Evolutionary conservation across 306 rosid species (phyloP), one percentile per base, ranked within the genome.

Genomic region (Rubus parviflorus): DNA sequence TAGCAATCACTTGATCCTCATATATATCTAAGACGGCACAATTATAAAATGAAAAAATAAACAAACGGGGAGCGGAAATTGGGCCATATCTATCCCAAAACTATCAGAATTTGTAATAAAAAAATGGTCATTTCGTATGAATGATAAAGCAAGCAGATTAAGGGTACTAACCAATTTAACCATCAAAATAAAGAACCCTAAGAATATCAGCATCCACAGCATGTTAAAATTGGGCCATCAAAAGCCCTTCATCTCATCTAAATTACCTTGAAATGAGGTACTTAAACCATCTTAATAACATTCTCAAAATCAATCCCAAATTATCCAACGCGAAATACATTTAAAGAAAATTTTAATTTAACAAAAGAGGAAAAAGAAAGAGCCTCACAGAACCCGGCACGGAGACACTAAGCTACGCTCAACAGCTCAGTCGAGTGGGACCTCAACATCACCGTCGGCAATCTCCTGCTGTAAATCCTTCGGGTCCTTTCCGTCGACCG

Each of bases 381-480:
- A 6, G 62, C 75, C 57, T 53, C 52, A 54, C 73, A 3, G n/a
- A 51, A 51, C 9, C 46, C 11, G n/a, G 20, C n/a, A n/a, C n/a
- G n/a, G n/a, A n/a, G n/a, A n/a, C n/a, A n/a, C n/a, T n/a, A n/a
- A n/a, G n/a, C n/a, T n/a, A n/a, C n/a, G n/a, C 35, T 25, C 30
- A 70, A 8, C 49, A 70, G 78, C 87, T 93, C 84, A 93, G 16
- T 93, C 98, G 79, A 20, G 90, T 16, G 98, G 97, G 66, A 93
- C 74, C 69, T 93, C 98, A 38, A 91, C 89, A 38, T 91, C 98
- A 0, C 94, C 98, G 7, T 93, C 94, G 17, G 80, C 8, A 3
- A 93, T 86, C 75, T 93, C 98, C 84, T 90, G 88, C 86, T 93
- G 98, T 81, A 93, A 80, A 41, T 93, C 98, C 85, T 93, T 93